Conservation (phyloP, 257 asterid species). For the Solanum appendiculatum region DNA sequence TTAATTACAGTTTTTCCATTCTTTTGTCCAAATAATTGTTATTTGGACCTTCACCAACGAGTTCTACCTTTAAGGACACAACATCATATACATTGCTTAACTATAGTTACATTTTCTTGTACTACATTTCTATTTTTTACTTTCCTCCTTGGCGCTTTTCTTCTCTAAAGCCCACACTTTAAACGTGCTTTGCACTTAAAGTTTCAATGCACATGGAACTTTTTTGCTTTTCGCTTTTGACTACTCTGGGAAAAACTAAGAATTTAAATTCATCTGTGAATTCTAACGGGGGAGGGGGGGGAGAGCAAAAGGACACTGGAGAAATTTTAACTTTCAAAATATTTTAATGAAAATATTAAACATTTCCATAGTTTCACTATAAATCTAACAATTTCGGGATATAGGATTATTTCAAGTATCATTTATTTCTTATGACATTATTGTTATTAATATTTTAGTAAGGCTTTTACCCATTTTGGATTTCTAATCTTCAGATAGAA, state of each 20-base stretch:
- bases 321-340: no score
- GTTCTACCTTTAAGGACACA: not conserved
- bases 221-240: no score
- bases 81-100: not conserved
- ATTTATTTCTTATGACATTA: not conserved
- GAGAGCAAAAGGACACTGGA: no score
- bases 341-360: not conserved
- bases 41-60: not conserved
- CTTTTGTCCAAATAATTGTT: not conserved
- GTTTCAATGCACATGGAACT: no score
- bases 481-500: not conserved
- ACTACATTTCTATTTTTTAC: not conserved
- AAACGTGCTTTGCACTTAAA: no score
- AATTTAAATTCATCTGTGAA: no score
- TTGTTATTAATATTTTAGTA: not conserved
- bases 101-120: no score
- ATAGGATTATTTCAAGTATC: not conserved
- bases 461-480: not conserved
- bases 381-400: not conserved
- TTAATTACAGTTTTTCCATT: not conserved
- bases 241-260: no score
- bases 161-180: not conserved
- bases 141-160: not conserved
- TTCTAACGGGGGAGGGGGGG: no score
- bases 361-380: not conserved